phyloP scores from a whole-genome alignment of 345 rosid genomes.

The Trapa incisa region DNA sequence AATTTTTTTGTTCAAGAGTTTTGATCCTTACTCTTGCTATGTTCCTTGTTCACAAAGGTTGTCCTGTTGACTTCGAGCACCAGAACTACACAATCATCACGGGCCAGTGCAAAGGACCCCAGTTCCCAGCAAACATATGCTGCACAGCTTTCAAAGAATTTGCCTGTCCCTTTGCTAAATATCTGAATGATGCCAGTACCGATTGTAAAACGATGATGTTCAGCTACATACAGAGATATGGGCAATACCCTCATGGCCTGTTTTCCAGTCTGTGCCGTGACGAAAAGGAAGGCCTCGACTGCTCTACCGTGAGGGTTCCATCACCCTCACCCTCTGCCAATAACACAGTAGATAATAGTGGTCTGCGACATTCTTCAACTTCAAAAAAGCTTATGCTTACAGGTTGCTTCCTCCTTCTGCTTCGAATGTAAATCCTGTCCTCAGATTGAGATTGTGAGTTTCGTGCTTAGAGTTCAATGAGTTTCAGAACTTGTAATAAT shows the following conservation, averaged over 20 bases:
- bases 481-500: no score
- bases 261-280: neutral
- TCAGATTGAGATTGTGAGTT: neutral
- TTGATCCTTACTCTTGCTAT: neutral
- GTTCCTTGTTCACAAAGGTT: neutral
- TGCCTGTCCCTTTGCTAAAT: neutral
- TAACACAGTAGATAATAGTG: neutral
- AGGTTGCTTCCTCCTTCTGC: neutral
- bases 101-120: conserved; percentile 6
- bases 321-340: neutral
- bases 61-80: conserved; percentile 3
- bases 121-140: conserved; percentile 5
- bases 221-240: neutral
- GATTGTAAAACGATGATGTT: neutral
- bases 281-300: neutral
- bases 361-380: neutral
- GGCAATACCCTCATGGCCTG: neutral
- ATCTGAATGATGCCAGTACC: neutral
- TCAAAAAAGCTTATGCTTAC: neutral
- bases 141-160: conserved; percentile 5
- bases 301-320: neutral
- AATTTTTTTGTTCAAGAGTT: neutral
- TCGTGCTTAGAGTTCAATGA: neutral
- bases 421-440: neutral
- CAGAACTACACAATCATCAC: conserved; percentile 7